Base-by-base conservation (phyloP, 139 green algal genomes). In the Chlamydomonas sp. region DNA sequence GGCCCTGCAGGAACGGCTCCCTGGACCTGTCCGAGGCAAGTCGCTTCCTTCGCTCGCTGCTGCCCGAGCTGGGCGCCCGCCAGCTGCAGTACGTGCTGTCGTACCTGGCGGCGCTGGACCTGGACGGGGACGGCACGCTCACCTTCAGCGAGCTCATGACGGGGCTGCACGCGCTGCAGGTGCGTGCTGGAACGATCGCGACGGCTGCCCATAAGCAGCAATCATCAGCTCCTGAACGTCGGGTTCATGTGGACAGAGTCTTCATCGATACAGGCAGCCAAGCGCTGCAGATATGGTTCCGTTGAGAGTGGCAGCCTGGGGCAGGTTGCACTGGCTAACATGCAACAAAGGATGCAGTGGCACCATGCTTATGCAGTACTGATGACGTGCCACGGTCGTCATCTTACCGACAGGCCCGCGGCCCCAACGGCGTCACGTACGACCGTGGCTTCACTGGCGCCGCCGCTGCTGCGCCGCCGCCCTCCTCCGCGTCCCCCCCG, bases 1-100 rank as follows among this genome's bases (percentile, higher is more conserved):
- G 31, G 31, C 31, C 80, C 16, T 78, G 14, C 78, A 89, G 90
- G 1, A 86, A 87, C 57, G 90, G 88, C 12, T 63, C 63, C 58
- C 85, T 93, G 9, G 72, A 89, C 20, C 82, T 87, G 1, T 72
- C 67, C 0, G 88, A 90, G 81, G 72, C 83, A 14, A 16, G 77
- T 8, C 20, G 61, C 59, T 91, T 93, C 77, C 67, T 93, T 66
- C 84, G 90, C 16, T 2, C 20, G 18, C 77, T 93, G 4, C 10
- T 91, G 71, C 89, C 85, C 1, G 90, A 85, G 2, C 77, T 91
- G 68, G 79, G 67, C 31, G 59, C 63, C 4, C 69, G 77, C 0
- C 85, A 88, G 85, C 80, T 91, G 77, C 85, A 89, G 72, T 91
- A 91, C 85, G 75, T 93, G 85, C 82, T 91, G 75, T 80, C 78